Evolutionary conservation across 106 monocot genomes (phyloP).

Genomic region (Xerophyta viscosa): DNA sequence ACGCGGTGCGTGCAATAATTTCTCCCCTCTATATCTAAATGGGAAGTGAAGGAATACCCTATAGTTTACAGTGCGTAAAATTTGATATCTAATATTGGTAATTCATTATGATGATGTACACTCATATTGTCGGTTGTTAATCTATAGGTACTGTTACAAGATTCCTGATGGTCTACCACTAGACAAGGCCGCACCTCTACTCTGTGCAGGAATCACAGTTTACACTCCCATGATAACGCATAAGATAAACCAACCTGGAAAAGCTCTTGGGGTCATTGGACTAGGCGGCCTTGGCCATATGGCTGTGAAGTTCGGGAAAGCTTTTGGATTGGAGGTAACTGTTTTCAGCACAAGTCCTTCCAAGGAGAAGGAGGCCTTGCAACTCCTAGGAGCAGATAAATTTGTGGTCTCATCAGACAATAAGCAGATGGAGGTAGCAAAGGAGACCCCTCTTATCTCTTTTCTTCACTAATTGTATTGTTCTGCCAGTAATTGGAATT

Average conservation of each 20-base stretch:
- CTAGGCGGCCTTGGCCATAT: conserved; percentile 89
- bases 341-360: conserved; percentile 77
- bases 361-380: conserved; percentile 72
- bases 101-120: no score
- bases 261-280: conserved; percentile 88
- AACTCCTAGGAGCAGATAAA: conserved; percentile 61
- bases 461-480: no score
- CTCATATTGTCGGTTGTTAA: neutral
- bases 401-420: conserved; percentile 84
- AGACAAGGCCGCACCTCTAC: conserved; percentile 65
- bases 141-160: conserved; percentile 62
- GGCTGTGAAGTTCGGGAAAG: conserved; percentile 92
- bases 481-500: no score
- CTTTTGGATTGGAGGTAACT: conserved; percentile 80
- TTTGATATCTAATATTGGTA: no score
- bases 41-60: no score
- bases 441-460: neutral
- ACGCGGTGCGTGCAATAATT: no score
- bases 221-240: conserved; percentile 79
- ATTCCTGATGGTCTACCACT: conserved; percentile 74
- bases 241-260: conserved; percentile 85
- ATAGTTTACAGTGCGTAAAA: no score
- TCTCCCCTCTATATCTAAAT: no score
- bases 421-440: conserved; percentile 62
- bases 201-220: conserved; percentile 88